Evolutionary conservation across 2,329 filamentous ascomycete species (phyloP).

Genomic region (Aspergillus tubingensis): DNA sequence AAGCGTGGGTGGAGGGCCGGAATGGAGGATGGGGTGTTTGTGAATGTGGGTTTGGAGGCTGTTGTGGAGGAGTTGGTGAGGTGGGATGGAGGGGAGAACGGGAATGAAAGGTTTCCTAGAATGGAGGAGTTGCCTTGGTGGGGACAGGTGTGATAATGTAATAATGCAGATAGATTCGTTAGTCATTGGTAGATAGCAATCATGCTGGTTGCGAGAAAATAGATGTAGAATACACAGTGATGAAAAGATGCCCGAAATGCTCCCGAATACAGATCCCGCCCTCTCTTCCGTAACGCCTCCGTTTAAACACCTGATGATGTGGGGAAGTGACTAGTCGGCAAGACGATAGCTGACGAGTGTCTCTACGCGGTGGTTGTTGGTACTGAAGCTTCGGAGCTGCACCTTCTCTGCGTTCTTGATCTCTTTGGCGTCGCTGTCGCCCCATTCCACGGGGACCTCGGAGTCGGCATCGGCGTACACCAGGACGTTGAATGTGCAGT

Average conservation of each 20-base stretch:
- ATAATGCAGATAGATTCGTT: constrained; percentile 12
- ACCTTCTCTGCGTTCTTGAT: constrained; percentile 93
- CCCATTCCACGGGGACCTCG: constrained; percentile 97
- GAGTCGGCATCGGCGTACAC: constrained; percentile 97
- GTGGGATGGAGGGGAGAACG: constrained; percentile 32
- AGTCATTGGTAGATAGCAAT: constrained; percentile 17
- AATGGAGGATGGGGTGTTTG: constrained; percentile 27
- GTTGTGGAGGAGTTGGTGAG: constrained; percentile 33
- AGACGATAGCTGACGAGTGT: constrained; percentile 89
- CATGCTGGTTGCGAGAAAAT: not conserved
- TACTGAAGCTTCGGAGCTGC: constrained; percentile 93
- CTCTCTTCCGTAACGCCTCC: constrained; percentile 20
- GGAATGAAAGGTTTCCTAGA: constrained; percentile 31
- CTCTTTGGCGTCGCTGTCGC: constrained; percentile 96
- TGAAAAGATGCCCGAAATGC: constrained; percentile 5
- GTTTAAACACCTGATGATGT: constrained; percentile 21
- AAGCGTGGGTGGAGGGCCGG: constrained; percentile 41
- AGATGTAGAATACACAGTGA: not conserved
- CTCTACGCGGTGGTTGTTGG: constrained; percentile 88
- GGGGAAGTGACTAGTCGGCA: constrained; percentile 35
- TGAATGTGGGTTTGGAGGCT: constrained; percentile 25
- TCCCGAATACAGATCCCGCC: constrained; percentile 27
- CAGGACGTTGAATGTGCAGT: constrained; percentile 98
- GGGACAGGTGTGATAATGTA: constrained; percentile 4
- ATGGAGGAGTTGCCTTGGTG: constrained; percentile 37